Evolutionary conservation across 768 basidiomycete genomes (phyloP).

Genomic region (Hypholoma fasciculare): DNA sequence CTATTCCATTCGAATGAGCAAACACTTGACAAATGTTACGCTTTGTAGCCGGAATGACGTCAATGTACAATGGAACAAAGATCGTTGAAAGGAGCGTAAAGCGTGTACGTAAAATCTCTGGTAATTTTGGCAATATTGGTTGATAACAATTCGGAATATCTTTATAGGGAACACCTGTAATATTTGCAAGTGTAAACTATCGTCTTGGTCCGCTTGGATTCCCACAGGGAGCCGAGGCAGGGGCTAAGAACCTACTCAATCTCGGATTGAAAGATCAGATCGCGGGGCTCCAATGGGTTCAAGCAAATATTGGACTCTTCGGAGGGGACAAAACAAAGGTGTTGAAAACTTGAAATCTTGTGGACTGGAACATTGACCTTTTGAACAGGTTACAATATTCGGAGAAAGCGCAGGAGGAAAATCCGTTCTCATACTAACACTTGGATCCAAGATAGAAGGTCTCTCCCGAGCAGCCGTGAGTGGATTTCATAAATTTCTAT

Average conservation of each 20-base stretch:
- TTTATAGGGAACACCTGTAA: slow-evolving; percentile 38
- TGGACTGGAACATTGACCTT: neutral
- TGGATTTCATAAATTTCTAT: neutral
- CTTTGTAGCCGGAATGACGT: slow-evolving; percentile 21
- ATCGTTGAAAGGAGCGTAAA: slow-evolving; percentile 29
- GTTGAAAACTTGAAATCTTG: neutral
- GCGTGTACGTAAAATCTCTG: slow-evolving; percentile 20
- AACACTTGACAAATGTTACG: slow-evolving; percentile 4
- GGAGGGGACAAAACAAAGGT: slow-evolving; percentile 47
- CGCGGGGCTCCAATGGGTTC: slow-evolving; percentile 51
- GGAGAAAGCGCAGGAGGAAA: slow-evolving; percentile 54
- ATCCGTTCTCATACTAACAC: slow-evolving; percentile 28
- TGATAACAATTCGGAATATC: neutral
- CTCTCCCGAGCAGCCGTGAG: slow-evolving; percentile 25
- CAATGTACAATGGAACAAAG: slow-evolving; percentile 24
- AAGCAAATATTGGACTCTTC: slow-evolving; percentile 54
- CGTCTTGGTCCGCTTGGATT: slow-evolving; percentile 46
- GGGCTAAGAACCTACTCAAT: slow-evolving; percentile 33
- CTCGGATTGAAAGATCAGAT: slow-evolving; percentile 44
- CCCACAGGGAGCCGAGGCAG: slow-evolving; percentile 33
- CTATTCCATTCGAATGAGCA: neutral
- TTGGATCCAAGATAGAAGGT: slow-evolving; percentile 22
- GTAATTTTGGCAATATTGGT: neutral
- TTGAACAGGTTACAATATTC: slow-evolving; percentile 39
- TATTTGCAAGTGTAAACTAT: slow-evolving; percentile 34